These are phyloP conservation scores for Tagetes erecta DNA, from an alignment of 129 eudicot genomes.

Conservation along the genomic window DNA sequence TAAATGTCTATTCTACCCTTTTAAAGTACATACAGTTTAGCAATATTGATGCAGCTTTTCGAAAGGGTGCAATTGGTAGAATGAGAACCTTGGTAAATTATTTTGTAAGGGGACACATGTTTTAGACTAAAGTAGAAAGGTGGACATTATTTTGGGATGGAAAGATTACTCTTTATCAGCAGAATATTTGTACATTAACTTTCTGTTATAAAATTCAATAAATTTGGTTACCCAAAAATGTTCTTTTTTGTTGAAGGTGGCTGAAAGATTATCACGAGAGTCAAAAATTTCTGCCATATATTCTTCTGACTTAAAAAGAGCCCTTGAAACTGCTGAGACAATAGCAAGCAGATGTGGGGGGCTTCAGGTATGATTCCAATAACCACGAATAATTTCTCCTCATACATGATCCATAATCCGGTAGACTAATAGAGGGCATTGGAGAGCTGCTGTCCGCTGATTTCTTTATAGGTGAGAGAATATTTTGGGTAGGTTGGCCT, in stretches of 20 bases:
- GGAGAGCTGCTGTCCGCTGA: neutral
- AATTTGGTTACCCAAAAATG: neutral
- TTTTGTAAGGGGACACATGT: neutral
- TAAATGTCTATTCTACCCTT: neutral
- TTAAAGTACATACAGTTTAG: slow-evolving; percentile 4
- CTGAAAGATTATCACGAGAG: slow-evolving; percentile 71
- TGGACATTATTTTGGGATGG: neutral
- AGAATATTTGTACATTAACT: slow-evolving; percentile 4
- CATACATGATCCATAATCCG: slow-evolving; percentile 13
- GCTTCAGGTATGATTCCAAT: slow-evolving; percentile 61
- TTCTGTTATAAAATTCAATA: slow-evolving; percentile 7
- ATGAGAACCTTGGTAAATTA: neutral
- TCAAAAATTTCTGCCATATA: slow-evolving; percentile 68
- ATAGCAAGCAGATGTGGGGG: slow-evolving; percentile 83
- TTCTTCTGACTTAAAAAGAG: slow-evolving; percentile 86
- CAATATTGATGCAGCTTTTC: neutral
- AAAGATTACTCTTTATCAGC: neutral
- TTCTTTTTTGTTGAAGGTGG: slow-evolving; percentile 59
- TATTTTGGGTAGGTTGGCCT: neutral
- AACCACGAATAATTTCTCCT: neutral
- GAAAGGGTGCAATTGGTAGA: neutral
- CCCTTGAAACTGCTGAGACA: slow-evolving; percentile 73
- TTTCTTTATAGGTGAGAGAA: neutral
- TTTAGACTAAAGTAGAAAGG: neutral
- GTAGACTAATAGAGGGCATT: neutral